A percentile compares a stretch with the other conserved stretches of the same genome.
Evolutionary conservation across 306 rosid genomes (phyloP).

Genomic region (Ceratonia siliqua): DNA sequence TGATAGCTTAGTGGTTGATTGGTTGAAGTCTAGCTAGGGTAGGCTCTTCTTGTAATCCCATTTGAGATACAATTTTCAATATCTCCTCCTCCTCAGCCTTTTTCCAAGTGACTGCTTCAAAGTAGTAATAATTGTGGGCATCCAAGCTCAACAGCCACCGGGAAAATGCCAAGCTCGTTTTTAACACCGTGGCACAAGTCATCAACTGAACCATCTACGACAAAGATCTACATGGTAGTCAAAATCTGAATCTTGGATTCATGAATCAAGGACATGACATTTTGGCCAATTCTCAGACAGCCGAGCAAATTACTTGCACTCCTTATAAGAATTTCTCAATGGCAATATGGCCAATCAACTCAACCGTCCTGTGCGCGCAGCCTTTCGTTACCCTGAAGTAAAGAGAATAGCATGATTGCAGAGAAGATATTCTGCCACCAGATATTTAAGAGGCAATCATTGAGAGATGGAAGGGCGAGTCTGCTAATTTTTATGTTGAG

Average conservation of each 20-base stretch:
- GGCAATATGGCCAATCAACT: slow-evolving; percentile 88
- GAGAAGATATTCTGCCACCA: not conserved
- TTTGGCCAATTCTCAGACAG: slow-evolving; percentile 96
- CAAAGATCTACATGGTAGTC: slow-evolving; percentile 70
- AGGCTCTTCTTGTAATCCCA: slow-evolving; percentile 75
- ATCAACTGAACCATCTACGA: slow-evolving; percentile 58
- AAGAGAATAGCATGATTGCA: slow-evolving; percentile 22
- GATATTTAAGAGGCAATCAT: not conserved
- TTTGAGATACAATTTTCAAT: slow-evolving; percentile 63
- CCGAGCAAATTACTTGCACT: slow-evolving; percentile 83
- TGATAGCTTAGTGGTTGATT: slow-evolving; percentile 57
- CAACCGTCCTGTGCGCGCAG: slow-evolving; percentile 78
- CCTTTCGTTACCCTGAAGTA: slow-evolving; percentile 70
- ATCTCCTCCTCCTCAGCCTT: slow-evolving; percentile 97
- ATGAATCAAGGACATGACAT: slow-evolving; percentile 85
- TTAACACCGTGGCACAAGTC: slow-evolving; percentile 81
- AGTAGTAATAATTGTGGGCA: slow-evolving; percentile 69
- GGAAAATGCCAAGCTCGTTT: slow-evolving; percentile 78
- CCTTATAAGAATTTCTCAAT: slow-evolving; percentile 53
- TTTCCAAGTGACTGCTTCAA: slow-evolving; percentile 95
- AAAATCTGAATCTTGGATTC: slow-evolving; percentile 70
- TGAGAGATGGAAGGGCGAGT: not conserved
- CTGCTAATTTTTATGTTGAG: not conserved
- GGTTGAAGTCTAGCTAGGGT: slow-evolving; percentile 94
- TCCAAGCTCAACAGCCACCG: slow-evolving; percentile 75